phyloP scores from a whole-genome alignment of 768 basidiomycete genomes.

The Tylopilus plumbeoviolaceoides region DNA sequence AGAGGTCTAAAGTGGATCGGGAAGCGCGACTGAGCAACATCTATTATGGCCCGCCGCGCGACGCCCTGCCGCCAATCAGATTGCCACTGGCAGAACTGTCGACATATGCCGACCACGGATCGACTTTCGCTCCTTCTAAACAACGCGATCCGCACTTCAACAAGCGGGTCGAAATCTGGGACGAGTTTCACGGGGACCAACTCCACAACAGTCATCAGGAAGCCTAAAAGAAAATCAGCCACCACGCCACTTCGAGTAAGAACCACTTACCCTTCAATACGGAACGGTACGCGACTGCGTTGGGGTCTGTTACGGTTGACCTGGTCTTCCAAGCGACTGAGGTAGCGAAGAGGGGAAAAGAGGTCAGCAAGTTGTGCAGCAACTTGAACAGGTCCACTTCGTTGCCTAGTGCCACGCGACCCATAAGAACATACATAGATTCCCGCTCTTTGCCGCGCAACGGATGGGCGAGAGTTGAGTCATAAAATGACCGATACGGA shows the following conservation, averaged over 20 bases:
- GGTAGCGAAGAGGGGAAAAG: conserved; percentile 74
- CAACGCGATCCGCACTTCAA: conserved; percentile 75
- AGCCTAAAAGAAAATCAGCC: conserved; percentile 43
- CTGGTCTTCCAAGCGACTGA: conserved; percentile 64
- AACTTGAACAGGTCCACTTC: conserved; percentile 59
- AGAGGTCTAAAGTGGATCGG: conserved; percentile 74
- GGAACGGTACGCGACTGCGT: conserved; percentile 74
- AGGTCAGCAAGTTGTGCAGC: conserved; percentile 54
- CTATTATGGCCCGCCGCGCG: conserved; percentile 75
- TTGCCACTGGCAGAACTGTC: conserved; percentile 85
- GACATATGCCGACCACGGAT: conserved; percentile 65
- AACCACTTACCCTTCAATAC: conserved; percentile 69
- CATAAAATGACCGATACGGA: too few relatives aligned
- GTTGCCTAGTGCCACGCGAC: conserved; percentile 50
- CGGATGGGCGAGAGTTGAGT: too few relatives aligned
- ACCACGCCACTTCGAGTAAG: neutral
- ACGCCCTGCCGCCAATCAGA: conserved; percentile 65
- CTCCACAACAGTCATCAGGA: conserved; percentile 71
- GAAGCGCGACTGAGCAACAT: conserved; percentile 77
- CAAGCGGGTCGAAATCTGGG: conserved; percentile 64
- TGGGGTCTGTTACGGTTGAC: conserved; percentile 68
- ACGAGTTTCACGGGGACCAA: conserved; percentile 73
- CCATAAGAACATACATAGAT: conserved; percentile 53
- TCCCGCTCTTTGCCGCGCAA: conserved; percentile 54
- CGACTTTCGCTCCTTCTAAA: conserved; percentile 66